A percentile compares a stretch with the other conserved stretches of the same genome.
Evolutionary conservation across 768 basidiomycete genomes (phyloP).

Genomic region (Phylloporus scabripes): DNA sequence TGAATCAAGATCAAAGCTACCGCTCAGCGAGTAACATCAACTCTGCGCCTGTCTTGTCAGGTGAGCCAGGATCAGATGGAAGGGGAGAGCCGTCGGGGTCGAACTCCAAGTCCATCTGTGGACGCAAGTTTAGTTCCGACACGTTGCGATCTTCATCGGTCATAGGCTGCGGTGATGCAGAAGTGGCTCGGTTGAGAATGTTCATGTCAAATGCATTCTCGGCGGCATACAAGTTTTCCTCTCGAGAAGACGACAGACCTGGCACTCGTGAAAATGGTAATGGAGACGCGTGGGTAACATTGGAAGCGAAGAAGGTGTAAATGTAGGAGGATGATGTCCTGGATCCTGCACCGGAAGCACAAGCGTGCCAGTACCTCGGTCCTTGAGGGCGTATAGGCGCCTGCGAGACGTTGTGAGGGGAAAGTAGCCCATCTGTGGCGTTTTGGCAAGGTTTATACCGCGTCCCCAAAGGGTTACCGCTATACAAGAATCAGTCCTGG

Average conservation of each 20-base stretch:
- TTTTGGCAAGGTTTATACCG: conserved; percentile 57
- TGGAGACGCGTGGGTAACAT: conserved; percentile 34
- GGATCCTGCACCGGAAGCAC: conserved; percentile 11
- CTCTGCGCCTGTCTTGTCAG: conserved; percentile 38
- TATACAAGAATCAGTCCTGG: conserved; percentile 23
- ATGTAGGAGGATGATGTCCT: conserved; percentile 23
- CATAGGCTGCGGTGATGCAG: conserved; percentile 34
- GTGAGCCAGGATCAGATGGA: conserved; percentile 36
- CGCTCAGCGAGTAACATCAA: conserved; percentile 42
- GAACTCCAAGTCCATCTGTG: conserved; percentile 20
- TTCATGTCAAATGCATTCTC: conserved; percentile 31
- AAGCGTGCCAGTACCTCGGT: conserved; percentile 38
- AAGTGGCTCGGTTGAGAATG: conserved; percentile 38
- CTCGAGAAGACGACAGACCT: conserved; percentile 1
- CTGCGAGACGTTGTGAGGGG: conserved; percentile 15
- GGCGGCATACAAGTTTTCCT: conserved; percentile 18
- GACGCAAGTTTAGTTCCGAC: conserved; percentile 11
- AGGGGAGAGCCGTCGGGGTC: conserved; percentile 43
- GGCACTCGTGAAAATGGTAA: conserved; percentile 4
- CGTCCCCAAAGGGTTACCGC: conserved; percentile 62
- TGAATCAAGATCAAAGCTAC: conserved; percentile 14
- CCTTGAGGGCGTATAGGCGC: conserved; percentile 36
- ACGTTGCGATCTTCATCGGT: conserved; percentile 28
- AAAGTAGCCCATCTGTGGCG: conserved; percentile 43
- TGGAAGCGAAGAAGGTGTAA: conserved; percentile 46